These are phyloP conservation scores for Phytopythium helicoides DNA, from an alignment of 352 stramenopile genomes.

Conservation along the genomic window DNA sequence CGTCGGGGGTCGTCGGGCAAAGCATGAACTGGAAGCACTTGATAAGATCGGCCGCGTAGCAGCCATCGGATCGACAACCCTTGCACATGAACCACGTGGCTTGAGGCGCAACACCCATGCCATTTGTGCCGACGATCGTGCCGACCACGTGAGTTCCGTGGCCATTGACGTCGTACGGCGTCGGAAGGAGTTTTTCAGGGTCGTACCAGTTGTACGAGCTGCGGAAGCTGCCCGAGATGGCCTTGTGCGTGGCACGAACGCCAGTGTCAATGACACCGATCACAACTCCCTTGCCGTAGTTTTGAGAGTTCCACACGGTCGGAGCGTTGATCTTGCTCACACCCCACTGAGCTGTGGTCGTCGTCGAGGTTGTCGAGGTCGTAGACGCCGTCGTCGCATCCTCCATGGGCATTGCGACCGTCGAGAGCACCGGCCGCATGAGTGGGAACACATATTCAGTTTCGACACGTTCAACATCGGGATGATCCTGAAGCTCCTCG, in stretches of 20 bases:
- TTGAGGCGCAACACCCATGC: conserved; percentile 50
- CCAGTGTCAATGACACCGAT: conserved; percentile 66
- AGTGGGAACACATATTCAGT: conserved; percentile 41
- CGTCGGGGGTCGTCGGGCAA: conserved; percentile 49
- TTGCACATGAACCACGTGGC: conserved; percentile 61
- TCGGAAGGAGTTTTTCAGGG: conserved; percentile 23
- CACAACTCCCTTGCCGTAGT: conserved; percentile 48
- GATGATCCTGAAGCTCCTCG: conserved; percentile 37
- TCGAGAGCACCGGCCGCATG: conserved; percentile 27
- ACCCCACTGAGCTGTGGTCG: conserved; percentile 40
- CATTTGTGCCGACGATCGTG: conserved; percentile 38
- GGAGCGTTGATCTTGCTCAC: conserved; percentile 49
- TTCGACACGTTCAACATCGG: conserved; percentile 34
- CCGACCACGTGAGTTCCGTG: conserved; percentile 58
- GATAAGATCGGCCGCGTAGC: conserved; percentile 41
- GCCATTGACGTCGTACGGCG: conserved; percentile 46
- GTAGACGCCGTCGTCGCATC: not conserved
- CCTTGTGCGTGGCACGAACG: conserved; percentile 43
- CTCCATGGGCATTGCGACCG: conserved; percentile 4
- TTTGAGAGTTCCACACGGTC: conserved; percentile 40
- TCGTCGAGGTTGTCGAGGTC: conserved; percentile 24
- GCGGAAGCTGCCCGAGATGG: conserved; percentile 39
- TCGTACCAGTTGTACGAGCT: conserved; percentile 62
- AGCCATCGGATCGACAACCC: conserved; percentile 35
- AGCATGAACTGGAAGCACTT: conserved; percentile 69